A percentile compares a stretch with the other conserved stretches of the same genome.
phyloP scores from a whole-genome alignment of 2,329 filamentous ascomycete genomes.

The Monilinia aucupariae region DNA sequence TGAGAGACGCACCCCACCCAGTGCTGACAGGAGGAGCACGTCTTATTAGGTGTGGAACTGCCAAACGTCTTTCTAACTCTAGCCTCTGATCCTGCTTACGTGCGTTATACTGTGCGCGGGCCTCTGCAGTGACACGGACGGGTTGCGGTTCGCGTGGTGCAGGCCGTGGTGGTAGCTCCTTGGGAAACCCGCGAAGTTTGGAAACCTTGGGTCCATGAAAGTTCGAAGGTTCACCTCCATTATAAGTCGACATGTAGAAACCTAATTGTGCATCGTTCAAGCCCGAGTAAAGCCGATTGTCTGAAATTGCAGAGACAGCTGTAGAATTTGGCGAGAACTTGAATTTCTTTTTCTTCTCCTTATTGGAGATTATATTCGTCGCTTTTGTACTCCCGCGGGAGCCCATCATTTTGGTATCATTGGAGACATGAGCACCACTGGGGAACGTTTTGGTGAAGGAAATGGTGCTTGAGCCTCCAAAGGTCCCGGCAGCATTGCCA shows the following conservation, averaged over 20 bases:
- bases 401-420: too few species aligned
- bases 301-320: not conserved
- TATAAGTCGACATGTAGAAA: not conserved
- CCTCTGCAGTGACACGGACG: not conserved
- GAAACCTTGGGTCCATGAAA: not conserved
- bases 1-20: not conserved
- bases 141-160: not conserved
- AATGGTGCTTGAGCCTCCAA: not conserved
- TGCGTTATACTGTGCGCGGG: not conserved
- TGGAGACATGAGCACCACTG: too few species aligned
- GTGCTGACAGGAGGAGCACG: not conserved
- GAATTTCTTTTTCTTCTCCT: not conserved
- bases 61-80: not conserved
- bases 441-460: not conserved
- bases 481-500: not conserved
- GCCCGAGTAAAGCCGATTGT: conserved; percentile 1
- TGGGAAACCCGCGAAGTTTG: not conserved
- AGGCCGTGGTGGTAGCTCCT: not conserved
- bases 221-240: not conserved
- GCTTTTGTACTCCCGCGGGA: too few species aligned
- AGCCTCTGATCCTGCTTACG: not conserved
- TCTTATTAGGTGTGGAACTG: not conserved
- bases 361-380: not conserved
- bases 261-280: conserved; percentile 5
- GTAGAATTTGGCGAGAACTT: not conserved